phyloP scores from a whole-genome alignment of 805 yeast species.

The Kazachstania viticola region DNA sequence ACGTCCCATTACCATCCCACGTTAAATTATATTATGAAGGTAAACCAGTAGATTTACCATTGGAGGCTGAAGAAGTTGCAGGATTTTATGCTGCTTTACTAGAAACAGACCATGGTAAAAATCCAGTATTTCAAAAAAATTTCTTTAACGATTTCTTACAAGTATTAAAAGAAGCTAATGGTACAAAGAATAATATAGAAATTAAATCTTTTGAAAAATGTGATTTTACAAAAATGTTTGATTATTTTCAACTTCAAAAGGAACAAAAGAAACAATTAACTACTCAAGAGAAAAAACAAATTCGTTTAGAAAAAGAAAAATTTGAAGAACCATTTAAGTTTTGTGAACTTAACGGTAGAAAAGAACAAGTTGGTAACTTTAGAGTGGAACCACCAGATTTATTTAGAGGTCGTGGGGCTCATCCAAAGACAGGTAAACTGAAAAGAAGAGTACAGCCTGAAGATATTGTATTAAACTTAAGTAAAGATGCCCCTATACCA shows the following conservation, averaged over 20 bases:
- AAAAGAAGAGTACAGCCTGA: constrained; percentile 84
- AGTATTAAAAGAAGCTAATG: constrained; percentile 62
- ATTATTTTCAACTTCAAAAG: constrained; percentile 55
- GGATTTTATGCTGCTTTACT: constrained; percentile 87
- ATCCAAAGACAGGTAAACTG: constrained; percentile 88
- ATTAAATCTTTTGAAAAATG: constrained; percentile 52
- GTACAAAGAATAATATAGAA: constrained; percentile 36
- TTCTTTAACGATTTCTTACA: constrained; percentile 69
- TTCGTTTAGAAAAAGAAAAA: constrained; percentile 62
- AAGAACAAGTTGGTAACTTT: constrained; percentile 88
- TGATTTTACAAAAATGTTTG: constrained; percentile 67
- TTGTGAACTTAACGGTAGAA: constrained; percentile 76
- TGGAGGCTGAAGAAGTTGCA: constrained; percentile 89
- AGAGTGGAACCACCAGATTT: constrained; percentile 93
- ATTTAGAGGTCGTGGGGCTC: constrained; percentile 94
- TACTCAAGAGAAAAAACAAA: constrained; percentile 60
- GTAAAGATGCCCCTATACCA: constrained; percentile 63
- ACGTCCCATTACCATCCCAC: constrained; percentile 71
- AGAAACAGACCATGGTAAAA: constrained; percentile 79
- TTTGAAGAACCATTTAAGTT: constrained; percentile 71
- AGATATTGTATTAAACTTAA: constrained; percentile 74
- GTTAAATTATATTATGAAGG: constrained; percentile 71
- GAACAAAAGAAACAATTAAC: constrained; percentile 62
- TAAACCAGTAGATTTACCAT: constrained; percentile 61
- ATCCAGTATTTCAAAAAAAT: constrained; percentile 76